phyloP scores from a whole-genome alignment of 345 rosid species.

The Rhodamnia rubescens region DNA sequence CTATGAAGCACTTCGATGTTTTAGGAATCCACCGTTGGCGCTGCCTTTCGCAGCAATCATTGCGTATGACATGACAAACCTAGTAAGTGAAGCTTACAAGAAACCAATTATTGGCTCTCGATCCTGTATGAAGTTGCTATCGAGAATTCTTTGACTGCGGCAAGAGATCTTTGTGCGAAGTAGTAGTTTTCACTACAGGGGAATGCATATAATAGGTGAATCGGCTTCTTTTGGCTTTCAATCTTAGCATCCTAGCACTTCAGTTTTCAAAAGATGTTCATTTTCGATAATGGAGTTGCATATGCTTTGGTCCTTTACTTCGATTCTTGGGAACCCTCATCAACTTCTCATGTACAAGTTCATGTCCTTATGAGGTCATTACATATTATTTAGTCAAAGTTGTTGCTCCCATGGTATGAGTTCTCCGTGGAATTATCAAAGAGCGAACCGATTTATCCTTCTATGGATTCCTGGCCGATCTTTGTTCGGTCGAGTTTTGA shows the following conservation, averaged over 20 bases:
- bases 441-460: background rate
- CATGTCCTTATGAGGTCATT: background rate
- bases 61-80: too few relatives aligned
- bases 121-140: slow-evolving; percentile 37
- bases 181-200: background rate
- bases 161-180: background rate
- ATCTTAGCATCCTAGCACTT: background rate
- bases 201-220: background rate
- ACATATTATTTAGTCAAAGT: background rate
- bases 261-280: background rate
- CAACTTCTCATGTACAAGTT: background rate
- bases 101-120: too few relatives aligned
- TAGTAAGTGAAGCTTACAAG: too few relatives aligned
- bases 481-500: background rate
- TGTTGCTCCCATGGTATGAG: background rate
- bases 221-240: background rate
- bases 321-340: background rate
- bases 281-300: background rate
- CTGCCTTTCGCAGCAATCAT: slow-evolving; percentile 30
- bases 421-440: background rate
- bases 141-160: background rate
- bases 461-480: background rate
- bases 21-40: slow-evolving; percentile 92
- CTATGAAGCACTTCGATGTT: background rate
- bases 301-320: background rate